Conservation (phyloP, 257 asterid genomes). For the Paraleonurus japonicus region DNA sequence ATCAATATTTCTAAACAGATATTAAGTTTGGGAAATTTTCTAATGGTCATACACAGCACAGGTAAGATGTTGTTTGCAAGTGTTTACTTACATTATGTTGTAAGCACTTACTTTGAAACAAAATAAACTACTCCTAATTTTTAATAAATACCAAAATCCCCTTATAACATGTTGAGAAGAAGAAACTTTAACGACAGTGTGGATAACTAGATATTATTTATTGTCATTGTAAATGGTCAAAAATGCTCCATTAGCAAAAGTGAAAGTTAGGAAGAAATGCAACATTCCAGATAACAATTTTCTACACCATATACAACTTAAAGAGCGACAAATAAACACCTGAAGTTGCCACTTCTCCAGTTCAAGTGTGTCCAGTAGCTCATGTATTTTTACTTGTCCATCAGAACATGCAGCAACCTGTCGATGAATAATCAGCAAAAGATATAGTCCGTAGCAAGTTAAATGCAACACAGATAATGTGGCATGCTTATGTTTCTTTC, state of each 20-base stretch:
- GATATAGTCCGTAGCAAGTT: neutral
- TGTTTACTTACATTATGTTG: neutral
- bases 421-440: slow-evolving; percentile 17
- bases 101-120: neutral
- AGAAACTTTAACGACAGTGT: neutral
- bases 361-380: slow-evolving; percentile 78
- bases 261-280: neutral
- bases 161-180: slow-evolving; percentile 1
- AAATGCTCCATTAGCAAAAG: neutral
- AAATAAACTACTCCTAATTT: neutral
- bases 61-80: neutral
- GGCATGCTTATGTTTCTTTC: neutral
- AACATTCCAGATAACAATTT: neutral
- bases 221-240: neutral
- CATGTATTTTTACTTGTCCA: slow-evolving; percentile 75
- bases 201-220: neutral
- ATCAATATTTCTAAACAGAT: slow-evolving; percentile 13
- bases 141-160: neutral
- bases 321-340: slow-evolving; percentile 45
- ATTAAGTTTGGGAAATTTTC: neutral
- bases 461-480: neutral
- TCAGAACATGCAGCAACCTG: slow-evolving; percentile 90
- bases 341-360: slow-evolving; percentile 95
- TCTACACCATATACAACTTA: neutral
- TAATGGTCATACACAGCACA: neutral